phyloP scores from a whole-genome alignment of 306 rosid genomes.

The Crotalaria pallida region DNA sequence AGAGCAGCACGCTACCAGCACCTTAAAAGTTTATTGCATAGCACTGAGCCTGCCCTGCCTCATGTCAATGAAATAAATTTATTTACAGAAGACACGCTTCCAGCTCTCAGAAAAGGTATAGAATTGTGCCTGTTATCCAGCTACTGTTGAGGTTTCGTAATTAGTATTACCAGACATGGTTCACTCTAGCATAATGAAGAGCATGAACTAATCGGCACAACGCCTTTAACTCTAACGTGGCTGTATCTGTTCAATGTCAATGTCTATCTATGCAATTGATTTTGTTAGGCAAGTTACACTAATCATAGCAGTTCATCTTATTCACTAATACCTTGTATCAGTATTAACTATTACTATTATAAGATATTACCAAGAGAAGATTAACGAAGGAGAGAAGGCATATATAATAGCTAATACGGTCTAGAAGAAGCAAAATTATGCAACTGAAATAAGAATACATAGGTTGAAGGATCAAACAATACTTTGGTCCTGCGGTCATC shows the following conservation, averaged over 20 bases:
- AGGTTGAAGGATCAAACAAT: conserved; percentile 29
- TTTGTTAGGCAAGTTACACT: not conserved
- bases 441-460: not conserved
- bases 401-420: not conserved
- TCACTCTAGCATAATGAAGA: not conserved
- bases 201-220: not conserved
- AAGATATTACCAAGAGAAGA: not conserved
- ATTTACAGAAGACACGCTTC: not conserved
- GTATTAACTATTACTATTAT: not conserved
- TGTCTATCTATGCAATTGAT: not conserved
- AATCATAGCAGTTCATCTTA: not conserved
- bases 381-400: not conserved
- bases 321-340: conserved; percentile 4
- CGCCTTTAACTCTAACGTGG: not conserved
- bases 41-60: not conserved
- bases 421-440: not conserved
- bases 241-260: not conserved
- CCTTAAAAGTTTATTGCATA: not conserved
- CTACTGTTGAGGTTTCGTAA: not conserved
- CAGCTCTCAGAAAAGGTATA: not conserved
- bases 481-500: conserved; percentile 89
- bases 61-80: not conserved
- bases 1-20: not conserved
- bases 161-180: not conserved
- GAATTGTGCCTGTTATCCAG: not conserved